A percentile compares a stretch with the other conserved stretches of the same genome.
These are phyloP conservation scores for Crithidia fasciculata DNA, from an alignment of 208 protist genomes.

Conservation along the genomic window DNA sequence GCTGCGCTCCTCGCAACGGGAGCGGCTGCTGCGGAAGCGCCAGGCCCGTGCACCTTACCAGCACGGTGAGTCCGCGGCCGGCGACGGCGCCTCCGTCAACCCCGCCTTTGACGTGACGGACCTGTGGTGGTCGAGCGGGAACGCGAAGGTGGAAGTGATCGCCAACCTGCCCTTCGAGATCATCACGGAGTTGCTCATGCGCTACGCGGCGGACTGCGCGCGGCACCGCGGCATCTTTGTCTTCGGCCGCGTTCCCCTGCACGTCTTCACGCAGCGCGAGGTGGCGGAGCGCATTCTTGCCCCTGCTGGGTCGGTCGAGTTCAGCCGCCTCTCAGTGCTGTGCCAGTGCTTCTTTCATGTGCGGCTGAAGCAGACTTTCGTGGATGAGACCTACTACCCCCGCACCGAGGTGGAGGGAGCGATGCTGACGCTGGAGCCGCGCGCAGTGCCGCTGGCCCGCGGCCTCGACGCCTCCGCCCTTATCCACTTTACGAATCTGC, in stretches of 20 bases:
- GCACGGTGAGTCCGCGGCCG: slow-evolving; percentile 22
- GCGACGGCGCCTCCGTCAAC: slow-evolving; percentile 31
- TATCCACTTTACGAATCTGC: slow-evolving; percentile 78
- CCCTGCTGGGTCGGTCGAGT: slow-evolving; percentile 72
- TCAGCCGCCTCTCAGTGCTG: slow-evolving; percentile 82
- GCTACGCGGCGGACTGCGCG: slow-evolving; percentile 84
- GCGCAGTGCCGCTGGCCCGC: slow-evolving; percentile 46
- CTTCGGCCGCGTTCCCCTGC: slow-evolving; percentile 85
- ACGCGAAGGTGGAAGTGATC: slow-evolving; percentile 87
- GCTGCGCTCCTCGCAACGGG: slow-evolving; percentile 56
- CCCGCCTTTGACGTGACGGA: slow-evolving; percentile 56
- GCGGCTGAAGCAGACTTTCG: slow-evolving; percentile 76
- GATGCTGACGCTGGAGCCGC: slow-evolving; percentile 83
- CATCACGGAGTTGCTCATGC: slow-evolving; percentile 84
- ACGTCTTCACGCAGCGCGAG: slow-evolving; percentile 90
- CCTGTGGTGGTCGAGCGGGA: slow-evolving; percentile 82
- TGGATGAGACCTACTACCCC: slow-evolving; percentile 87
- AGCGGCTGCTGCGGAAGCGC: slow-evolving; percentile 60
- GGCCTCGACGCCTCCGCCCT: slow-evolving; percentile 72
- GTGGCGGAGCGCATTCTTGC: slow-evolving; percentile 86
- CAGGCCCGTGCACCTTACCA: slow-evolving; percentile 33
- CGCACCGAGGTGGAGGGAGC: slow-evolving; percentile 82
- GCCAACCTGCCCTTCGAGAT: slow-evolving; percentile 88
- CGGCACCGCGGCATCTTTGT: slow-evolving; percentile 66
- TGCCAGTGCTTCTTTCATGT: slow-evolving; percentile 87